Base-by-base conservation (phyloP, 75 land plant species). In the Cryptomeria japonica region DNA sequence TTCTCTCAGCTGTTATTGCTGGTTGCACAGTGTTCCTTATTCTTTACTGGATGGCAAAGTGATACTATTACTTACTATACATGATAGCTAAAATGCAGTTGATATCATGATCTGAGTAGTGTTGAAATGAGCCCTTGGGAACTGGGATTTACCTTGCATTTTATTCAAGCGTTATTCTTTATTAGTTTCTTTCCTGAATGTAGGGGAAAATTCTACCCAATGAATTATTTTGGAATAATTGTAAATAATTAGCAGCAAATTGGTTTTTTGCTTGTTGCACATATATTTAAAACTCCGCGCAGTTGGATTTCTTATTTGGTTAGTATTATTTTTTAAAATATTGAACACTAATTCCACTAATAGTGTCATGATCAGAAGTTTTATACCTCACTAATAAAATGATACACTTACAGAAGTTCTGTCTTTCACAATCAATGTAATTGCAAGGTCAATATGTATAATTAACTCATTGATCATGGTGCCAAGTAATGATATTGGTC, bases 41-140 rank as follows among this genome's bases (percentile, higher is more conserved):
- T 44, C 92, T 98, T 86, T 98, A 98, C 87, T 98, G 99, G 99
- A 90, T 97, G 61, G 92, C 97, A 31, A 98, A 98, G 86, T 98
- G 86, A 92, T 36, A 37, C 18, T 31, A 34, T 34, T 85, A 37
- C 38, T 15, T 56, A 7, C 3, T 16, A 44, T 9, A 82, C 14
- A 14, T 7, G 25, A 82, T 75, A 6, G 37, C 28, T 34, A 34
- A 75, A 34, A 75, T 75, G 34, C 32, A 12, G 77, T 12, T 75
- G 37, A 75, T 25, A 75, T 75, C 77, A 15, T 75, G 37, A 75
- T 32, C 37, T 75, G 77, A 25, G 77, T 75, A 25, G 14, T 75
- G 77, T 75, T 11, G 77, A 75, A 75, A 75, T 75, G 77, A 75
- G 77, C 37, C 34, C 37, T 34, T 75, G 77, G 77, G 13, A 75